Percentiles rank a stretch among this genome's conserved stretches.
Conservation (phyloP, 2,329 filamentous ascomycete species). For the Penicillium paneum region DNA sequence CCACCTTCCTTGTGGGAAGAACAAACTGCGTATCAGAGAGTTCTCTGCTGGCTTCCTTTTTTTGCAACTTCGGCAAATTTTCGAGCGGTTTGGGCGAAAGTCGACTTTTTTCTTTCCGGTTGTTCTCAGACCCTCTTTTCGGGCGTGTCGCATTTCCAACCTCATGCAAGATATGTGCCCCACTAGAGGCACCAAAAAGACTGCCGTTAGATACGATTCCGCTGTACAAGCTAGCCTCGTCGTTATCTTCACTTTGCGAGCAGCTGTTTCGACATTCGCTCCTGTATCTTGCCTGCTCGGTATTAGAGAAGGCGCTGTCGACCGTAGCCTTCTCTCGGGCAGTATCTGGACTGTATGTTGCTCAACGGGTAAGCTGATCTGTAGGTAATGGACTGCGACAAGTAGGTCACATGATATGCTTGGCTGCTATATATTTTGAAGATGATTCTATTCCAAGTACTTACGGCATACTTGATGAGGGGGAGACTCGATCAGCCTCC, state of each 20-base stretch:
- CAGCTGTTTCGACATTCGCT: not conserved
- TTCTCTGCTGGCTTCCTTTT: not conserved
- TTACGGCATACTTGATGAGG: not conserved
- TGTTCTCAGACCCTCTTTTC: not conserved
- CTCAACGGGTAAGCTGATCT: not conserved
- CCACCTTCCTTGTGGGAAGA: conserved; percentile 1
- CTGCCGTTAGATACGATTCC: not conserved
- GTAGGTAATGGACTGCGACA: not conserved
- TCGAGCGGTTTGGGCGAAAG: not conserved
- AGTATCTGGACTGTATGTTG: not conserved
- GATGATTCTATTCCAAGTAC: not conserved
- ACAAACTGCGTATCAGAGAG: not conserved
- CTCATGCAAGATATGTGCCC: not conserved
- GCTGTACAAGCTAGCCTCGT: not conserved
- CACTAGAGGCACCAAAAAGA: conserved; percentile 7
- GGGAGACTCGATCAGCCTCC: not conserved
- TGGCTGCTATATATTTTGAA: not conserved
- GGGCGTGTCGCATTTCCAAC: not conserved
- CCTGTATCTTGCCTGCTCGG: not conserved
- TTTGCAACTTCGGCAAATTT: not conserved
- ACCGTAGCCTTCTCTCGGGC: not conserved
- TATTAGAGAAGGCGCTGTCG: not conserved
- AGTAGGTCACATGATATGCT: not conserved
- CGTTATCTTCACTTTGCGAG: not conserved
- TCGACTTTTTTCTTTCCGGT: not conserved